Conservation (phyloP, 352 stramenopile genomes). For the Globisporangium nunn region DNA sequence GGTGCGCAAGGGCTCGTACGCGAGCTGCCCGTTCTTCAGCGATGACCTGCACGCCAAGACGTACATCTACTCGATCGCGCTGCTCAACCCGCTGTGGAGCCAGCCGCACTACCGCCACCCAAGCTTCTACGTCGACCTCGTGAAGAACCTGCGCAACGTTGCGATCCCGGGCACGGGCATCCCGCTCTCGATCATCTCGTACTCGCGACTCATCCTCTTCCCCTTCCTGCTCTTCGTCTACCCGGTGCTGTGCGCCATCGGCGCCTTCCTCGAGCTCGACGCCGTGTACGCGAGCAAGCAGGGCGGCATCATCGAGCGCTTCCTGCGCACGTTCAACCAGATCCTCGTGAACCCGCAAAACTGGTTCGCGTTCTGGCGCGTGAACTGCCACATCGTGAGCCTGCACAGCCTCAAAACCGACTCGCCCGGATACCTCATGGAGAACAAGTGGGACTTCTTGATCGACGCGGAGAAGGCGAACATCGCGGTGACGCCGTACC, state of each 20-base stretch:
- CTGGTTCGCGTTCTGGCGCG: constrained; percentile 97
- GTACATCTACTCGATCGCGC: constrained; percentile 93
- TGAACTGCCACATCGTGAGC: constrained; percentile 94
- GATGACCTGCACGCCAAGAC: constrained; percentile 83
- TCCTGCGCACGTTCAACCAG: constrained; percentile 85
- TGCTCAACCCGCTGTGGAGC: constrained; percentile 92
- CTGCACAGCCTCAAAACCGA: constrained; percentile 92
- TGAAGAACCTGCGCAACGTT: constrained; percentile 97
- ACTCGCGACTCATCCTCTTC: constrained; percentile 75
- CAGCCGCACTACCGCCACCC: constrained; percentile 95
- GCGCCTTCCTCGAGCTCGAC: constrained; percentile 69
- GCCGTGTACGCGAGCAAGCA: constrained; percentile 54
- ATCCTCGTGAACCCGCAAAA: constrained; percentile 88
- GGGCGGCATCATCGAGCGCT: constrained; percentile 79
- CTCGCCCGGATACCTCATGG: constrained; percentile 91
- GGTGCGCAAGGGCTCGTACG: constrained; percentile 63
- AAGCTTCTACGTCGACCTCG: constrained; percentile 91
- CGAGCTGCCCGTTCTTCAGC: constrained; percentile 71
- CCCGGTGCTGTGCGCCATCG: constrained; percentile 78
- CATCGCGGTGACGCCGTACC: constrained; percentile 92
- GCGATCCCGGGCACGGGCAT: constrained; percentile 95
- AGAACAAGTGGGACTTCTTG: constrained; percentile 99
- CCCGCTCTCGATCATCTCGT: constrained; percentile 86
- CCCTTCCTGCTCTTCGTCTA: constrained; percentile 87
- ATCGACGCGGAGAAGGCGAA: constrained; percentile 83